Conservation (phyloP, 768 basidiomycete genomes). For the Arthromyces matolae region DNA sequence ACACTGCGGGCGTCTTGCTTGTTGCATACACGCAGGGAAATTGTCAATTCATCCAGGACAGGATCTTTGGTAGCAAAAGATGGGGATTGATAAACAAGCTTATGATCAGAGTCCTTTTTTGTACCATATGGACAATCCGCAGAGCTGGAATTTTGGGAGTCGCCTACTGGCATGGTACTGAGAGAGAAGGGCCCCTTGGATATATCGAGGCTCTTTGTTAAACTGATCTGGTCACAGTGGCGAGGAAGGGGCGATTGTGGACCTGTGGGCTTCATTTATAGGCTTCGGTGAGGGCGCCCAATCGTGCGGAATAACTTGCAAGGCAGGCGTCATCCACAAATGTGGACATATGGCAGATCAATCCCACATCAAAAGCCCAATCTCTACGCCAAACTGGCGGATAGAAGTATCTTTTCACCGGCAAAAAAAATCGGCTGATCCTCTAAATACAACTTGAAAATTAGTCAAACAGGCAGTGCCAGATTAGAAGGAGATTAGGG, state of each 20-base stretch:
- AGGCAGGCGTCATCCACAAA: conserved; percentile 36
- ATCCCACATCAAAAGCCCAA: conserved; percentile 41
- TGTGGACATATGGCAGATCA: conserved; percentile 48
- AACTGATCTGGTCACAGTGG: conserved; percentile 11
- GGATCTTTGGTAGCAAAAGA: conserved; percentile 9
- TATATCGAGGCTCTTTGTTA: conserved; percentile 6
- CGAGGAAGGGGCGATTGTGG: conserved; percentile 13
- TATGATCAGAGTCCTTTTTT: conserved; percentile 1
- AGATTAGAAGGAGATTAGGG: conserved; percentile 45
- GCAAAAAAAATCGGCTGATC: conserved; percentile 25
- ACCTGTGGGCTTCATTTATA: conserved; percentile 41
- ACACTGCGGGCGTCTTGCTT: conserved; percentile 21
- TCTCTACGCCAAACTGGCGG: conserved; percentile 40
- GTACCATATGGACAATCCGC: conserved; percentile 9
- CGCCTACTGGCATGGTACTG: conserved; percentile 11
- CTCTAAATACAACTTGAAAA: conserved; percentile 38
- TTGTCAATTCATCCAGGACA: conserved; percentile 4
- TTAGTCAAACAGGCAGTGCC: conserved; percentile 41
- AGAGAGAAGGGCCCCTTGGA: neutral
- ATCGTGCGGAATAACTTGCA: conserved; percentile 28
- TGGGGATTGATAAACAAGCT: conserved; percentile 7
- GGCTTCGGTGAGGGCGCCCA: conserved; percentile 29
- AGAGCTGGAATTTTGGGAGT: neutral
- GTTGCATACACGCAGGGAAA: conserved; percentile 14
- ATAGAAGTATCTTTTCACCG: conserved; percentile 32